Conservation (phyloP, 2,329 filamentous ascomycete genomes). For the Stagonosporopsis cucurbitacearum region DNA sequence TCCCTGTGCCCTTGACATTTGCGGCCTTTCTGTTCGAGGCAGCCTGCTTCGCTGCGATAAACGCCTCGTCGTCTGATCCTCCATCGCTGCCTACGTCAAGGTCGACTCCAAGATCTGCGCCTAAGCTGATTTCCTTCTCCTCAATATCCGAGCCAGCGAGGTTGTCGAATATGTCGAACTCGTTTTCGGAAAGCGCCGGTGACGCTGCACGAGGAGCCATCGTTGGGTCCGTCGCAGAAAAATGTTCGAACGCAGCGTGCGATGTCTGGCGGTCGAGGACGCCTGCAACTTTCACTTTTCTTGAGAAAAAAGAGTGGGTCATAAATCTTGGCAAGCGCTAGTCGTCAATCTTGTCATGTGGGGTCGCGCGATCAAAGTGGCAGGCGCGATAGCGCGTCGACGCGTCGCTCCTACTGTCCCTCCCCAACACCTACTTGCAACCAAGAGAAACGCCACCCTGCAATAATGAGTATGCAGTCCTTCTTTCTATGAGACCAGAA, state of each 20-base stretch:
- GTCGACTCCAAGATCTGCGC: slow-evolving; percentile 47
- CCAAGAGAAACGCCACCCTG: slow-evolving; percentile 16
- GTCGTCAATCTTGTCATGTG: slow-evolving; percentile 25
- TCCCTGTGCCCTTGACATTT: slow-evolving; percentile 81
- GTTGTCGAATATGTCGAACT: slow-evolving; percentile 85
- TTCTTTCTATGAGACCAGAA: slow-evolving; percentile 27
- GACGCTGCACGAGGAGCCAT: slow-evolving; percentile 81
- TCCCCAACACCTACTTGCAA: slow-evolving; percentile 15
- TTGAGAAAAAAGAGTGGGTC: slow-evolving; percentile 34
- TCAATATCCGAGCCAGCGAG: slow-evolving; percentile 69
- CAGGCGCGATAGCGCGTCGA: slow-evolving; percentile 35
- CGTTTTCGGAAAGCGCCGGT: slow-evolving; percentile 84
- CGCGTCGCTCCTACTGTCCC: slow-evolving; percentile 20
- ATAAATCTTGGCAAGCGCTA: slow-evolving; percentile 33
- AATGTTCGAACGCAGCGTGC: slow-evolving; percentile 13
- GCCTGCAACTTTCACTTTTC: slow-evolving; percentile 3
- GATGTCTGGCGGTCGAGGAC: slow-evolving; percentile 15
- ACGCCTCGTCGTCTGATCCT: slow-evolving; percentile 74
- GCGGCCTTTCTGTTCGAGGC: slow-evolving; percentile 85
- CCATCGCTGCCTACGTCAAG: slow-evolving; percentile 61
- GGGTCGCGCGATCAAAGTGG: slow-evolving; percentile 23
- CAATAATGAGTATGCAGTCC: slow-evolving; percentile 19
- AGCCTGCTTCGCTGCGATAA: slow-evolving; percentile 87
- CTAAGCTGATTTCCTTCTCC: slow-evolving; percentile 49
- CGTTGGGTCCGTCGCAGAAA: slow-evolving; percentile 9